A percentile compares a stretch with the other conserved stretches of the same genome.
phyloP scores from a whole-genome alignment of 2,329 filamentous ascomycete species.

The Aspergillus ibericus region DNA sequence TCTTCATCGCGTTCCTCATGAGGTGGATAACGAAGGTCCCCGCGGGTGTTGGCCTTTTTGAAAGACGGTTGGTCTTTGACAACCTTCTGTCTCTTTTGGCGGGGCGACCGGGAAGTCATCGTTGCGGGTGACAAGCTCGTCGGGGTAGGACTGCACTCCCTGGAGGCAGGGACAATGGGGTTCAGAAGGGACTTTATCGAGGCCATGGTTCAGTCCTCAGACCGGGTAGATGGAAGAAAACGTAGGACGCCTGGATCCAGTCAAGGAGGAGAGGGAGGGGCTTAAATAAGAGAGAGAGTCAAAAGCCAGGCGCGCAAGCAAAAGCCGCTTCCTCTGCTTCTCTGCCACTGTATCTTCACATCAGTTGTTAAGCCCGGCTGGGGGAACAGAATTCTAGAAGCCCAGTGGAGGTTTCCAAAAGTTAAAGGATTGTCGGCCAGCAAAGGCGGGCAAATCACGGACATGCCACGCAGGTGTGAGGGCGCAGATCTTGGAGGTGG shows the following conservation, averaged over 20 bases:
- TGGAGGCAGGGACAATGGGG: slow-evolving; percentile 50
- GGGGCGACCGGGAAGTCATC: slow-evolving; percentile 24
- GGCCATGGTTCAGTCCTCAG: slow-evolving; percentile 53
- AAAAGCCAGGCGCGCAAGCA: slow-evolving; percentile 2
- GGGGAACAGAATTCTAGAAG: slow-evolving; percentile 30
- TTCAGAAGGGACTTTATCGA: slow-evolving; percentile 68
- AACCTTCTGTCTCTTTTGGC: not conserved
- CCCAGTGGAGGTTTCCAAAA: slow-evolving; percentile 15
- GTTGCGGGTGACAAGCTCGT: slow-evolving; percentile 33
- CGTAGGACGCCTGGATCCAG: not conserved
- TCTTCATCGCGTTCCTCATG: not conserved
- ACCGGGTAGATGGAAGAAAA: not conserved
- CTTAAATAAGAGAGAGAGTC: slow-evolving; percentile 8
- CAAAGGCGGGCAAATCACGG: too few species aligned
- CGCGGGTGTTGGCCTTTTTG: not conserved
- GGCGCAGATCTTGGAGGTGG: slow-evolving; percentile 12
- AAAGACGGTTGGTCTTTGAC: not conserved
- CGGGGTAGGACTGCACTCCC: slow-evolving; percentile 33
- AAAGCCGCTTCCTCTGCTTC: slow-evolving; percentile 15
- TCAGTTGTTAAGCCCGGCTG: slow-evolving; percentile 13
- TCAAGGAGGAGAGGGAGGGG: not conserved
- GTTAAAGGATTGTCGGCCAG: too few species aligned
- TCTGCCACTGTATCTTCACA: slow-evolving; percentile 11
- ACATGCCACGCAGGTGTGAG: slow-evolving; percentile 10
- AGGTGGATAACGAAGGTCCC: not conserved